These are phyloP conservation scores for Trichoderma endophyticum DNA, from an alignment of 2,329 filamentous ascomycete species.

Conservation along the genomic window DNA sequence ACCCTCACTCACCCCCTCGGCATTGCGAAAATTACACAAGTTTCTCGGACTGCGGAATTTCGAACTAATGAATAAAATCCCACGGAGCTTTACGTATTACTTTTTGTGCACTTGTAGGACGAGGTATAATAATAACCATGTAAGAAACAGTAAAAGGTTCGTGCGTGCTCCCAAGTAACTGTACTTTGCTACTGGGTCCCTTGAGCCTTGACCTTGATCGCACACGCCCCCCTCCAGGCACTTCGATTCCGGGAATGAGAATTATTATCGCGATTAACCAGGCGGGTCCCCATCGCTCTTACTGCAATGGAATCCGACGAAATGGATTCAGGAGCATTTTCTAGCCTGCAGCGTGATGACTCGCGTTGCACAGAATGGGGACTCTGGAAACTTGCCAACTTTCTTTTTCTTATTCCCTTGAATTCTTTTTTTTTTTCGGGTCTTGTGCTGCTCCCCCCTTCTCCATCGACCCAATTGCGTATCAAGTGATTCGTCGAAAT, in stretches of 20 bases:
- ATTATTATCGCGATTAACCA: background rate
- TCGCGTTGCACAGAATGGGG: background rate
- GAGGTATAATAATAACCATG: background rate
- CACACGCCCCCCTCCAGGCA: background rate
- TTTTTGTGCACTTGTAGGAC: background rate
- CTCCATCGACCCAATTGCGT: background rate
- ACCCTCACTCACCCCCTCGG: background rate
- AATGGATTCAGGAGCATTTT: background rate
- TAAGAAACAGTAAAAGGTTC: background rate
- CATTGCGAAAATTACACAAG: background rate
- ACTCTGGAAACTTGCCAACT: background rate
- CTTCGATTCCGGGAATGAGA: background rate
- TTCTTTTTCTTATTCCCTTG: background rate
- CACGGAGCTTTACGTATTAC: background rate
- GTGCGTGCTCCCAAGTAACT: background rate
- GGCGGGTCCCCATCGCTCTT: background rate
- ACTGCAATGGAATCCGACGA: background rate
- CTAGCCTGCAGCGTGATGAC: background rate
- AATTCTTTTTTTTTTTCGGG: background rate
- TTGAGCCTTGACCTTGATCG: background rate
- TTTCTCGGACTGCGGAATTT: background rate
- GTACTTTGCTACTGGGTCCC: background rate
- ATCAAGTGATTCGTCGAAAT: background rate
- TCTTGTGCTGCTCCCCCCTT: background rate
- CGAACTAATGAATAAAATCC: background rate